These are phyloP conservation scores for Keithomyces neogunnii DNA, from an alignment of 2,329 filamentous ascomycete species.

Conservation along the genomic window DNA sequence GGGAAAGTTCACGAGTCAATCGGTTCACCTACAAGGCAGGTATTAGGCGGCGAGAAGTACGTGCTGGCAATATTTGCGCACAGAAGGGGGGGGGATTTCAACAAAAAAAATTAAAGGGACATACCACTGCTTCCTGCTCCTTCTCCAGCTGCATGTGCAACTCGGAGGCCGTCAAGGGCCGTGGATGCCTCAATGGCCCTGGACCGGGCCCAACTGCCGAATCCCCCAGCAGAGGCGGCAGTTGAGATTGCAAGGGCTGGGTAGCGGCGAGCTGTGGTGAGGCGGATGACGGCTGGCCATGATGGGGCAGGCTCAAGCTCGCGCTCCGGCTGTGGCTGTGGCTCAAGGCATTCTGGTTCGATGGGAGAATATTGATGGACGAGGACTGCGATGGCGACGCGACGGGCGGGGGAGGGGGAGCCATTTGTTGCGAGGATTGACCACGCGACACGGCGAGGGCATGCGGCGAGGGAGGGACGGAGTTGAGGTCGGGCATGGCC, in stretches of 20 bases:
- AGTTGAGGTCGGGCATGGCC: conserved; percentile 47
- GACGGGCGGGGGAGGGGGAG: conserved; percentile 25
- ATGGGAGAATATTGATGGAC: conserved; percentile 48
- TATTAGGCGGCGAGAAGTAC: background rate
- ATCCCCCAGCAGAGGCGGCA: conserved; percentile 21
- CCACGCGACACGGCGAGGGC: conserved; percentile 31
- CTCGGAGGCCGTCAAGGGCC: conserved; percentile 80
- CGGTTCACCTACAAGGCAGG: conserved; percentile 67
- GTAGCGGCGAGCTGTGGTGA: conserved; percentile 12
- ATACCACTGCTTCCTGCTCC: conserved; percentile 87
- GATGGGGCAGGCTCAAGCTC: conserved; percentile 11
- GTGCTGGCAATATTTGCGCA: too few relatives aligned
- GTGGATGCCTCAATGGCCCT: conserved; percentile 75
- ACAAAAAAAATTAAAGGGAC: conserved; percentile 17
- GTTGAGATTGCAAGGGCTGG: conserved; percentile 20
- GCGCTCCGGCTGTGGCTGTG: conserved; percentile 9
- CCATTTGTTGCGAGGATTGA: conserved; percentile 35
- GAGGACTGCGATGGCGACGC: conserved; percentile 20
- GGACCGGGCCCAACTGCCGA: conserved; percentile 46
- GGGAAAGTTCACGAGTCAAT: conserved; percentile 76
- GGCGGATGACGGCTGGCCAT: conserved; percentile 24
- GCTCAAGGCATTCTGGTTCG: conserved; percentile 43
- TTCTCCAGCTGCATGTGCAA: conserved; percentile 86
- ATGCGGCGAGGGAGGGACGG: conserved; percentile 42
- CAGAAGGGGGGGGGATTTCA: too few relatives aligned